Evolutionary conservation across 805 yeast genomes (phyloP), one percentile per base, ranked within the genome.

Genomic region (Tetrapisispora arboricola): DNA sequence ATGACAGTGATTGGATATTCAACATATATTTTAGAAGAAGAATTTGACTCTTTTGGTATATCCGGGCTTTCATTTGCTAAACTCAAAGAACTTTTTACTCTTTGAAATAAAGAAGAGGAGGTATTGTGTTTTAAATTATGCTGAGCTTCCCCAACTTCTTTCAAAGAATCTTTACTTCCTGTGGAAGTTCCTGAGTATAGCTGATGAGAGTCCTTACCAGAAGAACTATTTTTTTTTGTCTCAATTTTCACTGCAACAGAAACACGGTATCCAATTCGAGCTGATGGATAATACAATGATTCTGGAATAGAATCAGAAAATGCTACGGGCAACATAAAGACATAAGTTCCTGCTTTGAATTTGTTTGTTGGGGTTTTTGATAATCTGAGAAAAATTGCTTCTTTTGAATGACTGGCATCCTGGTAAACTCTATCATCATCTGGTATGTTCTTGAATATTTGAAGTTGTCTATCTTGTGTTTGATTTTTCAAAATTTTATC

Each of bases 291-390:
- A 45, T 38, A 65, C 32, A 37, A 65, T 0, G 84, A 59, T 38
- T 83, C 84, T 1, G 87, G 83, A 2, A 79, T 68, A 41, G 67
- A 69, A 16, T 73, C 65, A 0, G 84, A 80, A 41, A 80, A 69
- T 5, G 74, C 57, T 0, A 76, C 62, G 0, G 90, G 88, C 6
- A 82, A 53, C 15, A 79, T 53, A 51, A 80, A 83, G 3, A 81
- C 71, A 52, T 83, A 82, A 48, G 76, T 71, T 17, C 92, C 92
- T 3, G 87, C 75, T 46, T 73, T 70, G 45, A 54, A 60, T 44
- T 28, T 33, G 12, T 28, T 33, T 12, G 30, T 36, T n/a, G 41
- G 34, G 3, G 38, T 24, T 5, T 13, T 11, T 3, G 33, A 5
- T 12, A 38, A 12, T 13, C 38, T 15, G 7, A 37, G 21, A n/a